Evolutionary conservation across 1,284 basidiomycete species (phyloP).

Genomic region (Sanguinoderma infundibulare): DNA sequence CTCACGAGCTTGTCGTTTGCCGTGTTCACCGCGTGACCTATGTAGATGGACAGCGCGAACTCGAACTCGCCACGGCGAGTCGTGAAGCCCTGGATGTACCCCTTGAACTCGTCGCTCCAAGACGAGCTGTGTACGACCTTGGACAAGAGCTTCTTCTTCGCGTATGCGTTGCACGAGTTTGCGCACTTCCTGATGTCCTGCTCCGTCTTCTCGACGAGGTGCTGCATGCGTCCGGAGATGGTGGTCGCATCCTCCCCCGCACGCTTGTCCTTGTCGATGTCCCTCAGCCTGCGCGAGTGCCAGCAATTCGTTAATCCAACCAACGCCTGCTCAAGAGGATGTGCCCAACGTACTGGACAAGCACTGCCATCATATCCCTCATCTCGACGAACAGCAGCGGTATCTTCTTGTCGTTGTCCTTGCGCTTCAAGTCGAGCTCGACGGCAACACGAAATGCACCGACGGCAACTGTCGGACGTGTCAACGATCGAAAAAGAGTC

Average conservation of each 20-base stretch:
- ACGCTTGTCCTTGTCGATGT: not conserved
- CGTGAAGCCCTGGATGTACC: constrained; percentile 37
- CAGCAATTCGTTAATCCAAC: not conserved
- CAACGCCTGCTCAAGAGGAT: not conserved
- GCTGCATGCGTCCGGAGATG: constrained; percentile 28
- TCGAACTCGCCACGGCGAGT: constrained; percentile 38
- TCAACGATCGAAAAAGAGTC: not conserved
- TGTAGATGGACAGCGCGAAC: constrained; percentile 38
- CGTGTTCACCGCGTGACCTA: constrained; percentile 36
- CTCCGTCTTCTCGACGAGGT: constrained; percentile 22
- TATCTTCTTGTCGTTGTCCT: constrained; percentile 49
- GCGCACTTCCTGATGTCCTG: constrained; percentile 35
- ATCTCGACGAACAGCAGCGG: constrained; percentile 45
- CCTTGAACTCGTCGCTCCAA: constrained; percentile 41
- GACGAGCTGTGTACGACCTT: constrained; percentile 41
- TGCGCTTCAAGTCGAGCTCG: constrained; percentile 42
- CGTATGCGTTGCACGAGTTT: constrained; percentile 35
- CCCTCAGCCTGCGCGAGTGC: not conserved
- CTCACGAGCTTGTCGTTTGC: constrained; percentile 36
- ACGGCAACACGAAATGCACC: constrained; percentile 47
- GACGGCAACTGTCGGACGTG: constrained; percentile 40
- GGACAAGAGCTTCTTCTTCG: constrained; percentile 34
- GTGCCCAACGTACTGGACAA: constrained; percentile 41
- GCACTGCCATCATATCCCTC: constrained; percentile 47
- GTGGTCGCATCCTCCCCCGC: constrained; percentile 1